A percentile compares a stretch with the other conserved stretches of the same genome.
Evolutionary conservation across 305 asterid genomes (phyloP).

Genomic region (Fraxinus platypoda): DNA sequence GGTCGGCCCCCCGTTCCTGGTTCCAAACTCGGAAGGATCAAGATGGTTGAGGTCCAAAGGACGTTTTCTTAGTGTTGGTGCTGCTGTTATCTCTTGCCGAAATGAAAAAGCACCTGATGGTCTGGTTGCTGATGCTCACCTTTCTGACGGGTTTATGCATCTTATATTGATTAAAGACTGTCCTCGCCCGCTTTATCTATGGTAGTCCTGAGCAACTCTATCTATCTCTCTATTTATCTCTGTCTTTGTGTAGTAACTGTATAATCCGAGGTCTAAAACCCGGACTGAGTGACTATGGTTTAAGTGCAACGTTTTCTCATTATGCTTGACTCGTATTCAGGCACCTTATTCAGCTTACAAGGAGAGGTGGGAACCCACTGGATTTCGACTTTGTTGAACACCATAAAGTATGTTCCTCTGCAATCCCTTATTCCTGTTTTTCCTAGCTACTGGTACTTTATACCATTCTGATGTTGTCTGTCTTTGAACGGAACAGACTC

Average conservation of each 20-base stretch:
- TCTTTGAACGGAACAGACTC: slow-evolving; percentile 49
- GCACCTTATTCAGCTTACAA: slow-evolving; percentile 89
- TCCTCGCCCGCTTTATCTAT: slow-evolving; percentile 73
- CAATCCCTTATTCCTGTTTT: neutral
- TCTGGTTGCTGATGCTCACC: slow-evolving; percentile 96
- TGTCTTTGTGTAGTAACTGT: neutral
- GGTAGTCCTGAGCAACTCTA: slow-evolving; percentile 38
- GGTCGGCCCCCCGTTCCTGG: slow-evolving; percentile 27
- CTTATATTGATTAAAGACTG: slow-evolving; percentile 79
- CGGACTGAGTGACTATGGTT: neutral
- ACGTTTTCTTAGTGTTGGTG: slow-evolving; percentile 78
- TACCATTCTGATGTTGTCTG: neutral
- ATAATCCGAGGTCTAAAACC: neutral
- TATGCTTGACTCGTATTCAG: slow-evolving; percentile 39
- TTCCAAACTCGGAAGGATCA: slow-evolving; percentile 43
- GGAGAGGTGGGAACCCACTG: slow-evolving; percentile 80
- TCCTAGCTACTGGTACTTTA: neutral
- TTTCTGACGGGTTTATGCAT: slow-evolving; percentile 91
- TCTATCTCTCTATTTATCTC: neutral
- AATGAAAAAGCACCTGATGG: slow-evolving; percentile 96
- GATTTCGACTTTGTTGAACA: slow-evolving; percentile 81
- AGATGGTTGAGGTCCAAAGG: slow-evolving; percentile 79
- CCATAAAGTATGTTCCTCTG: slow-evolving; percentile 58
- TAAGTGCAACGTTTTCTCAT: slow-evolving; percentile 2
- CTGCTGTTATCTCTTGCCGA: slow-evolving; percentile 94